phyloP scores from a whole-genome alignment of 108 stramenopile species.

The Fistulifera pelliculosa region DNA sequence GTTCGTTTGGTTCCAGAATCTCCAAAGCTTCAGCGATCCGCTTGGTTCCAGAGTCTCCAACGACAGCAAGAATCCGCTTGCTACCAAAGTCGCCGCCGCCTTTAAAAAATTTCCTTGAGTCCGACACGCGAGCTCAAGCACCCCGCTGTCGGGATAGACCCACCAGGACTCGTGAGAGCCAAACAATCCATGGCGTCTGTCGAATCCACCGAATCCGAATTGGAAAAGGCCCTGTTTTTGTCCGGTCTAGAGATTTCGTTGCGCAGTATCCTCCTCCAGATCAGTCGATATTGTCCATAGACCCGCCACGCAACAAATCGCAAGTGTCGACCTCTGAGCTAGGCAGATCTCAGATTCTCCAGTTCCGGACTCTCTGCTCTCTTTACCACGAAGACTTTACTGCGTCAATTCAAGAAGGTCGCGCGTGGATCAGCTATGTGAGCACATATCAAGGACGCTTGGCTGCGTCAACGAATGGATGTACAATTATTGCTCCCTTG shows the following conservation, averaged over 20 bases:
- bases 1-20: too few species aligned
- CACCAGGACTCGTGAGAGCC: not conserved
- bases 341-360: conserved; percentile 3
- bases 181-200: not conserved
- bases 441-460: conserved; percentile 71
- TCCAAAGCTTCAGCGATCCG: too few species aligned
- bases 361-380: conserved; percentile 19
- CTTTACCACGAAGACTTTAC: conserved; percentile 45
- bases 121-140: not conserved
- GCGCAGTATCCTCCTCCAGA: not conserved
- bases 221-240: conserved; percentile 29
- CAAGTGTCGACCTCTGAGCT: too few species aligned
- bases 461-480: conserved; percentile 50
- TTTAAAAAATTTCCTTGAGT: not conserved
- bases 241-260: conserved; percentile 12
- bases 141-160: not conserved
- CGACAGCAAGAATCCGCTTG: too few species aligned
- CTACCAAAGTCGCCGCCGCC: not conserved
- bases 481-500: conserved; percentile 64
- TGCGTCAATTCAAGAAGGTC: conserved; percentile 14
- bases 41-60: too few species aligned
- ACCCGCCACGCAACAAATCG: too few species aligned
- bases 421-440: conserved; percentile 33
- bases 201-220: not conserved
- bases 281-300: too few species aligned